Base-by-base conservation (phyloP, 2,329 filamentous ascomycete species). In the Aspergillus brunneoviolaceus region DNA sequence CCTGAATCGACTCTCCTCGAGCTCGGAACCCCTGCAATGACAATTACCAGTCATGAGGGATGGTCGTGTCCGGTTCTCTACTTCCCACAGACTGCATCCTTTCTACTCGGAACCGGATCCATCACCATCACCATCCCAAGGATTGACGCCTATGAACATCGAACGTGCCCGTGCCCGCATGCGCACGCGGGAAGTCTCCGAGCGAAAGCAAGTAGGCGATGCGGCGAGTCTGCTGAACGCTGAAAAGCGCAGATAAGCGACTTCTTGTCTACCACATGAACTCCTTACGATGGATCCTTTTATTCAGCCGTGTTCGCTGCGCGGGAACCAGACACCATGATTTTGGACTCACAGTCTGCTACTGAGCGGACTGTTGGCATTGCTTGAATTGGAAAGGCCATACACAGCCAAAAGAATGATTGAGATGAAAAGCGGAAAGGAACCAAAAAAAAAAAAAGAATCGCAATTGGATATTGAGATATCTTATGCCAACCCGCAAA, bases 21-120 rank as follows among this genome's bases (percentile, higher is more conserved):
- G 92, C 42, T 97, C 93, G 27, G 95, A 99, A 77, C 95, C 95
- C 66, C 83, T 99, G 55, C 94, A 97, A 91, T 98, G 95, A 86
- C 80, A 80, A 81, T 85, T 86, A 93, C 88, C 89, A 84, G 89
- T 91, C 89, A 92, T 88, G 89, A 92, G 89, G 85, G 89, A 88
- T 79, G 85, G 84, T 75, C 82, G 81, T 78, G 72, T 74, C 63
- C 69, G 73, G 67, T 76, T 76, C 70, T 75, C 71, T 57, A 75
- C 74, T 64, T 74, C 74, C 65, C 73, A 74, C 65, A 72, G 76
- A 66, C 70, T 77, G 60, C 75, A 76, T 64, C 74, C 74, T 52
- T 67, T 73, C 59, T 77, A 76, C 62, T 70, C 74, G 57, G 71
- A 72, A 64, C 67, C 69, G 62, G 69, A 69, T 49, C 67, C 65